Conservation (phyloP, 1,284 basidiomycete genomes). For the Microbotryomycetes sp. region DNA sequence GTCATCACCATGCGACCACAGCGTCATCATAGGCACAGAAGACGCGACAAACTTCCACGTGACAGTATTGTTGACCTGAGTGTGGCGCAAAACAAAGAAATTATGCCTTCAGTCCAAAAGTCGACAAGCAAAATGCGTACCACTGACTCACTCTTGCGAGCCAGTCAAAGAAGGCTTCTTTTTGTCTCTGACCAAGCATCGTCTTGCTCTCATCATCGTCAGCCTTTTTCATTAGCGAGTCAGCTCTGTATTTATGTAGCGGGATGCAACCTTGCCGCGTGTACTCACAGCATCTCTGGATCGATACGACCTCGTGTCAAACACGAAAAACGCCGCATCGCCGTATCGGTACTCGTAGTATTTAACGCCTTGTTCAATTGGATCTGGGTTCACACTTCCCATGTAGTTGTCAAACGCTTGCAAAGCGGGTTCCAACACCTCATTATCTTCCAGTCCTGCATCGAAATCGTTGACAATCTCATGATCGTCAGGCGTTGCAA, state of each 20-base stretch:
- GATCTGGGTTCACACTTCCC: slow-evolving; percentile 59
- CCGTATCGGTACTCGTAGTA: slow-evolving; percentile 46
- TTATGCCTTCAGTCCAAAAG: background rate
- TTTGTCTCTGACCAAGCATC: slow-evolving; percentile 67
- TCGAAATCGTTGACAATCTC: slow-evolving; percentile 61
- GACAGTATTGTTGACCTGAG: slow-evolving; percentile 61
- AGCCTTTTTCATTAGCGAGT: slow-evolving; percentile 1
- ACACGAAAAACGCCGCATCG: slow-evolving; percentile 68
- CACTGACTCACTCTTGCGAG: slow-evolving; percentile 49
- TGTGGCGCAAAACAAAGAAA: slow-evolving; percentile 1
- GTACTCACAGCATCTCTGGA: slow-evolving; percentile 44
- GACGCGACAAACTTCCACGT: slow-evolving; percentile 75
- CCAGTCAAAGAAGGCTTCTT: slow-evolving; percentile 61
- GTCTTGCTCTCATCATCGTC: slow-evolving; percentile 49
- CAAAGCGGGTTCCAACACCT: slow-evolving; percentile 56
- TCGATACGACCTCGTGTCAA: slow-evolving; percentile 67
- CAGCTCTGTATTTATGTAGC: too few species aligned
- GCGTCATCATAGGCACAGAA: slow-evolving; percentile 68
- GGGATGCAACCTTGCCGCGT: too few species aligned
- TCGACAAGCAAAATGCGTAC: background rate
- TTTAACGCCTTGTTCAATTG: slow-evolving; percentile 47
- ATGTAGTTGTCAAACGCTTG: slow-evolving; percentile 63
- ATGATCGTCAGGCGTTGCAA: slow-evolving; percentile 62
- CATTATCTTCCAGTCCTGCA: slow-evolving; percentile 51
- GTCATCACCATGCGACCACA: slow-evolving; percentile 52